Evolutionary conservation across 306 rosid species (phyloP).

Genomic region (Cajanus cajan): DNA sequence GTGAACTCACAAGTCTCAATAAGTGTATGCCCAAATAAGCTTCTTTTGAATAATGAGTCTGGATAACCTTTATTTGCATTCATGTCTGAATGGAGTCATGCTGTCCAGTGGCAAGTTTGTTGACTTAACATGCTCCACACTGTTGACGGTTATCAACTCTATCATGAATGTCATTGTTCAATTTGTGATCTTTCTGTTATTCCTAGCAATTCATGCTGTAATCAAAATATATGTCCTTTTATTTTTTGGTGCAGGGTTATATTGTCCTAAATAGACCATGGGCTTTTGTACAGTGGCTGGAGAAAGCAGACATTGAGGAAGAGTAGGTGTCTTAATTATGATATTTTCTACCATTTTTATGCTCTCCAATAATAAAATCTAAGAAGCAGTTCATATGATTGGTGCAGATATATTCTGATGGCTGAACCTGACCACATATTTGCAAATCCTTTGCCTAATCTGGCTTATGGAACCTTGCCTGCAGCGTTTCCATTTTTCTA

Average conservation of each 20-base stretch:
- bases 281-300: constrained; percentile 99
- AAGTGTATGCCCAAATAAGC: not conserved
- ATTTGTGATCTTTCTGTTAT: constrained; percentile 16
- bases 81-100: not conserved
- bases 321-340: constrained; percentile 48
- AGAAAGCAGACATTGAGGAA: constrained; percentile 81
- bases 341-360: not conserved
- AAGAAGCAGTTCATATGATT: constrained; percentile 32
- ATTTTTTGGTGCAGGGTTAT: constrained; percentile 66
- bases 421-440: constrained; percentile 95
- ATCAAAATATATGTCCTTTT: not conserved
- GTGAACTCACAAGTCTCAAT: not conserved
- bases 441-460: constrained; percentile 79
- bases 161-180: not conserved
- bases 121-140: not conserved
- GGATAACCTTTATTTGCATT: not conserved
- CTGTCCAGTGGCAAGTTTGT: not conserved
- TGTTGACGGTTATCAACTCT: not conserved
- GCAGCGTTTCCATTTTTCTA: constrained; percentile 86
- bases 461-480: constrained; percentile 61
- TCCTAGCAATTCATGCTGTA: not conserved
- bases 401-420: constrained; percentile 92
- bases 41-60: constrained; percentile 2
- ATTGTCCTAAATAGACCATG: constrained; percentile 91
- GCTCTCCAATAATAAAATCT: constrained; percentile 33